Evolutionary conservation across 441 rosid genomes (phyloP).

Genomic region (Syzygium syzygioides): DNA sequence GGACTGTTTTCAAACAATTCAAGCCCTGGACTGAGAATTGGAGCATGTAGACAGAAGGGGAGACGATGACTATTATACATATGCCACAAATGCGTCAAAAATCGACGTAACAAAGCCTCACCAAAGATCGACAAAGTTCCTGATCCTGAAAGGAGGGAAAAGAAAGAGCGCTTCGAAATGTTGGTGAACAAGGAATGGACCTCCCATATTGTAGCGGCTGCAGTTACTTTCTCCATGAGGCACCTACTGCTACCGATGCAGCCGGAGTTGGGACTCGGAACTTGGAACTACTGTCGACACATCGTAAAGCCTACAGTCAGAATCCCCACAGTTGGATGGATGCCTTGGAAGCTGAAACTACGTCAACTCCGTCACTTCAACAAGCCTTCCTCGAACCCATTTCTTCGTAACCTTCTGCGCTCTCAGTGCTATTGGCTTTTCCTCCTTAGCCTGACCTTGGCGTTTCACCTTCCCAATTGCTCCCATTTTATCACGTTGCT

Average conservation of each 20-base stretch:
- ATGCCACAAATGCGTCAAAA: neutral
- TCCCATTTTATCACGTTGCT: neutral
- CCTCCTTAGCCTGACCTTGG: neutral
- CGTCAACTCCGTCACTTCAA: neutral
- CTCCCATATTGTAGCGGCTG: neutral
- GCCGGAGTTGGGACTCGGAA: neutral
- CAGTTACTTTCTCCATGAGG: neutral
- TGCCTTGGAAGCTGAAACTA: neutral
- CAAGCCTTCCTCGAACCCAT: slow-evolving; percentile 13
- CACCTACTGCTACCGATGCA: neutral
- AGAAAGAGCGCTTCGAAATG: neutral
- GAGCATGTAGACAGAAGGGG: neutral
- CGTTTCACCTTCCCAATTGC: neutral
- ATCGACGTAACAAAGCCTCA: neutral
- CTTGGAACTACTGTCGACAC: neutral
- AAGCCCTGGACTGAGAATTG: neutral
- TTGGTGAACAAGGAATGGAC: neutral
- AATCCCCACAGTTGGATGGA: neutral
- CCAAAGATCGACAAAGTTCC: neutral
- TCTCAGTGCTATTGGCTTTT: neutral
- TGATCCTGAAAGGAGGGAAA: neutral
- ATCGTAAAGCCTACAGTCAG: neutral
- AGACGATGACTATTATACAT: neutral
- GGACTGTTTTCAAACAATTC: neutral
- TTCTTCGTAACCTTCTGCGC: neutral